Conservation (phyloP, 2,329 filamentous ascomycete species). For the Penicillium sp. region DNA sequence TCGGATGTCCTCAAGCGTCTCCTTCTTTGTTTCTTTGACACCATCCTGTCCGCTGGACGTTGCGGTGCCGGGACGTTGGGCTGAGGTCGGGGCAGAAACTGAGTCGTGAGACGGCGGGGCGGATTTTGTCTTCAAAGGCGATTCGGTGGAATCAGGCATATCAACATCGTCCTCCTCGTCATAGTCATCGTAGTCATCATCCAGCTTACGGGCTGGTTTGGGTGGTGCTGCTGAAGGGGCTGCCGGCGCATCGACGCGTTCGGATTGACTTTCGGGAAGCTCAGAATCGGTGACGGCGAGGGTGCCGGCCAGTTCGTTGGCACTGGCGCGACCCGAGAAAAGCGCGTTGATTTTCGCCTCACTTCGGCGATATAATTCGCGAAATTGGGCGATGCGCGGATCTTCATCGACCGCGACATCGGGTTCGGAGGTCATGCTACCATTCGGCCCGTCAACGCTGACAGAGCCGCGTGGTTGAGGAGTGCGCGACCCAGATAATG, state of each 20-base stretch:
- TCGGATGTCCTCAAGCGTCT: constrained; percentile 77
- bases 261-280: constrained; percentile 22
- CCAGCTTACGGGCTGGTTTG: constrained; percentile 66
- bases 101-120: constrained; percentile 50
- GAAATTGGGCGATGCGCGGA: constrained; percentile 64
- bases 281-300: constrained; percentile 48
- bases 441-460: constrained; percentile 44
- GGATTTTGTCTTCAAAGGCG: constrained; percentile 50
- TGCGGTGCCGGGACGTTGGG: constrained; percentile 61
- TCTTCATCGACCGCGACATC: constrained; percentile 62
- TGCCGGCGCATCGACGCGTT: constrained; percentile 48
- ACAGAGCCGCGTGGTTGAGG: constrained; percentile 42
- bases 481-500: constrained; percentile 41
- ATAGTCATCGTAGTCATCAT: constrained; percentile 69
- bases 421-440: constrained; percentile 45
- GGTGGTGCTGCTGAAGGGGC: constrained; percentile 40
- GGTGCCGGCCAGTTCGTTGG: constrained; percentile 29
- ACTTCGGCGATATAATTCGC: constrained; percentile 67
- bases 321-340: constrained; percentile 51
- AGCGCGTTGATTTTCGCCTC: constrained; percentile 71
- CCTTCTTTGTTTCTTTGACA: constrained; percentile 51
- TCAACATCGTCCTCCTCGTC: constrained; percentile 57
- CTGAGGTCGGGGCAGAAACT: constrained; percentile 61
- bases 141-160: constrained; percentile 43
- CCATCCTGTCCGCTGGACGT: constrained; percentile 58